Conservation (phyloP, 371 early-diverging fungal genomes). For the Mortierella sp. region DNA sequence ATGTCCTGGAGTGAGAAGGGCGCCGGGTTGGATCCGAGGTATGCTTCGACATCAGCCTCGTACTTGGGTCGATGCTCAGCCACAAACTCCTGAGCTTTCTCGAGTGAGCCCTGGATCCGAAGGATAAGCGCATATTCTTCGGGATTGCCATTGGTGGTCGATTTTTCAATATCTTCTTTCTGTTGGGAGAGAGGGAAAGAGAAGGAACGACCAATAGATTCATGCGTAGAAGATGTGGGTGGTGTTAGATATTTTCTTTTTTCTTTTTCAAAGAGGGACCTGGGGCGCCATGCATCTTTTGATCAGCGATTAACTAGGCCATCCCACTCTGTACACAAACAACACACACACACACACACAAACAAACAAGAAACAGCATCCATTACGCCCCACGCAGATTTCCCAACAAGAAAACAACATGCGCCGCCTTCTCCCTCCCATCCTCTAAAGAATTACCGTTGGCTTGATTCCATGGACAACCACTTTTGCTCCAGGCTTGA, state of each 20-base stretch:
- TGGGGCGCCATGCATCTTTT: too few species aligned
- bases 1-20: constrained; percentile 27
- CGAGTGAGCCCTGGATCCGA: constrained; percentile 42
- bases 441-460: constrained; percentile 57
- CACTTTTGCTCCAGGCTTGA: constrained; percentile 60
- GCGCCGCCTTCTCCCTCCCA: background rate
- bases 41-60: constrained; percentile 27
- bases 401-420: constrained; percentile 24
- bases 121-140: constrained; percentile 55
- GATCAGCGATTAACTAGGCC: too few species aligned
- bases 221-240: background rate
- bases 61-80: constrained; percentile 40
- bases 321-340: too few species aligned
- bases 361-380: constrained; percentile 4
- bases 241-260: background rate
- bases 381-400: constrained; percentile 22
- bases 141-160: constrained; percentile 60
- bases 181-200: constrained; percentile 34
- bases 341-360: background rate
- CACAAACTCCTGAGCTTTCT: constrained; percentile 34
- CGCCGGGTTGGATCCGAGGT: constrained; percentile 26
- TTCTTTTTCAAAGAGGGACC: background rate
- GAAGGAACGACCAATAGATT: background rate
- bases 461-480: constrained; percentile 64
- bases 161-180: constrained; percentile 53